These are phyloP conservation scores for Lignosus rhinocerotis DNA, from an alignment of 1,284 basidiomycete genomes.

Conservation along the genomic window DNA sequence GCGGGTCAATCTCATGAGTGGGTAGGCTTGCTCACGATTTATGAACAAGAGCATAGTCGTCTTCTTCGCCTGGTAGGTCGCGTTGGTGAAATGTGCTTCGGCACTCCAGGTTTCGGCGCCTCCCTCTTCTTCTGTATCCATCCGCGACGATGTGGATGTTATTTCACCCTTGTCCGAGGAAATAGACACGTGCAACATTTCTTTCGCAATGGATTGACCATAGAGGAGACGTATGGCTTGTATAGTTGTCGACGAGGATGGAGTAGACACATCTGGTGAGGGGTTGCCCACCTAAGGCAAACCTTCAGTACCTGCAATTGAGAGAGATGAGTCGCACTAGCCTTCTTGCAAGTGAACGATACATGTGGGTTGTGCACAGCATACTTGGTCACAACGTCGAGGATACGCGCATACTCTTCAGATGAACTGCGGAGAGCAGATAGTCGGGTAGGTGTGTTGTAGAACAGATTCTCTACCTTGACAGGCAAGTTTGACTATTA, in stretches of 20 bases:
- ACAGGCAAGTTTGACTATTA: background rate
- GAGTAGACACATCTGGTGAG: slow-evolving; percentile 83
- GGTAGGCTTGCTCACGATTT: slow-evolving; percentile 68
- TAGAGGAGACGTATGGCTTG: slow-evolving; percentile 85
- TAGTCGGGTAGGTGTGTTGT: slow-evolving; percentile 89
- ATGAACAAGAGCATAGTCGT: slow-evolving; percentile 92
- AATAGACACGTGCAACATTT: slow-evolving; percentile 65
- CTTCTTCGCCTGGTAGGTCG: slow-evolving; percentile 90
- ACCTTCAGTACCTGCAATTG: background rate
- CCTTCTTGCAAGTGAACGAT: slow-evolving; percentile 92
- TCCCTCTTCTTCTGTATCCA: slow-evolving; percentile 30
- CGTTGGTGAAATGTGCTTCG: slow-evolving; percentile 81
- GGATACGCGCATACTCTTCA: slow-evolving; percentile 91
- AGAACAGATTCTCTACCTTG: slow-evolving; percentile 94
- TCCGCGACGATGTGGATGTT: background rate
- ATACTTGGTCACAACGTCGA: slow-evolving; percentile 95
- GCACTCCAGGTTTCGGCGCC: slow-evolving; percentile 55
- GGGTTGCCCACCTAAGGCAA: slow-evolving; percentile 63
- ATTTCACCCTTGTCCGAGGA: slow-evolving; percentile 26
- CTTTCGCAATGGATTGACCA: slow-evolving; percentile 79
- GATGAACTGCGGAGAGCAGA: slow-evolving; percentile 84
- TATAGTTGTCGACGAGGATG: slow-evolving; percentile 63
- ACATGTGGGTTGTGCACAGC: slow-evolving; percentile 90
- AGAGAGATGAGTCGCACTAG: slow-evolving; percentile 28
- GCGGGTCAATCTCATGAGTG: background rate